phyloP scores from a whole-genome alignment of 2,329 filamentous ascomycete genomes.

The Nemania bipapillata region DNA sequence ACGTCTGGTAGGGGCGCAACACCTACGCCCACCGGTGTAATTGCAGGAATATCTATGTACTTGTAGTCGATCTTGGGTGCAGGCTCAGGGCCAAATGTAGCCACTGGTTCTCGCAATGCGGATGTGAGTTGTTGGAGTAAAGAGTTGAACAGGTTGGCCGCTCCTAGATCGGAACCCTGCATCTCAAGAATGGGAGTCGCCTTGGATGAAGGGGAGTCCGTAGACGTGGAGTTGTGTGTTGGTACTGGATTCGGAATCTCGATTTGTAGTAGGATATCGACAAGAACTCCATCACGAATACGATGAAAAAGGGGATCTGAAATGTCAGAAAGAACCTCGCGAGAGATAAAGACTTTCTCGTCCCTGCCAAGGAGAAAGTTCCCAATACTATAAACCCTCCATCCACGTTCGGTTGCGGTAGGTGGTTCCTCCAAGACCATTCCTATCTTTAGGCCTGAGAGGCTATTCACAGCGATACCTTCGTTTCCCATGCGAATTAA shows the following conservation, averaged over 20 bases:
- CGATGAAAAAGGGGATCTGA: conserved; percentile 86
- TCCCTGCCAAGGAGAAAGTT: conserved; percentile 85
- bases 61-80: conserved; percentile 48
- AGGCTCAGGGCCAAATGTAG: conserved; percentile 54
- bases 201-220: conserved; percentile 48
- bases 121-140: conserved; percentile 61
- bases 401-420: conserved; percentile 58
- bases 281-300: conserved; percentile 74
- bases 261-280: conserved; percentile 77
- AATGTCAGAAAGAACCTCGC: conserved; percentile 78
- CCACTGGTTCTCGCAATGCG: conserved; percentile 58
- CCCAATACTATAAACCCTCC: conserved; percentile 82
- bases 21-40: conserved; percentile 65
- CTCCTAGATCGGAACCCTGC: conserved; percentile 38
- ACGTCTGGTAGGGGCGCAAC: conserved; percentile 77
- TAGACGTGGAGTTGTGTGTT: conserved; percentile 45
- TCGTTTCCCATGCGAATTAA: conserved; percentile 59
- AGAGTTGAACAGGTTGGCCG: conserved; percentile 54
- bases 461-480: conserved; percentile 61
- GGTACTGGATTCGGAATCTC: conserved; percentile 40
- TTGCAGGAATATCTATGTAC: conserved; percentile 64
- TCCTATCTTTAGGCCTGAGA: conserved; percentile 70
- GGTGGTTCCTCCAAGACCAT: conserved; percentile 71
- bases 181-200: conserved; percentile 42
- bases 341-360: conserved; percentile 83